Base-by-base conservation (phyloP, 2,329 filamentous ascomycete genomes). In the Xylariaceae sp. region DNA sequence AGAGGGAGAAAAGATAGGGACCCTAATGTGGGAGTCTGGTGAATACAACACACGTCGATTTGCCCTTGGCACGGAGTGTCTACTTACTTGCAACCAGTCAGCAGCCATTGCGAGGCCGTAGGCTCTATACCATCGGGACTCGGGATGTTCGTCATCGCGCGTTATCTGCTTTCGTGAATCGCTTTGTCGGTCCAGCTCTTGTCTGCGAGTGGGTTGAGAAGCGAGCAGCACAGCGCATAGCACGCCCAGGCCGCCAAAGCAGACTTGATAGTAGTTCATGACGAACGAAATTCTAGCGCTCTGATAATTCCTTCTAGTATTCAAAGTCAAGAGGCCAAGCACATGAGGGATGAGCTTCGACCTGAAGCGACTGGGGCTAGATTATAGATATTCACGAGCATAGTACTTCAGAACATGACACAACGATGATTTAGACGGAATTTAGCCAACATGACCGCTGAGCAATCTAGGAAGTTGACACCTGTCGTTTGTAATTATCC, bases 11-110 rank as follows among this genome's bases (percentile, higher is more conserved):
- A 5, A 70, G 58, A 47, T 69, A 65, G 8, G 68, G 68, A 4
- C 67, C 67, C 69, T 71, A 44, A 28, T 26, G 11, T 16, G 31
- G 19, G 37, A 14, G 6, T 17, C 14, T 2, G 21, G 48, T 53
- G 7, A 49, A 29, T 45, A 41, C 14, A 12, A 26, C 2, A 33
- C 33, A n/a, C n/a, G 3, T 36, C 40, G 12, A 41, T 39, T 12
- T 36, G 16, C 17, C 11, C 23, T 7, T n/a, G 5, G 29, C 12
- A 23, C 23, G 6, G 11, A 17, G 33, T 23, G 17, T 11, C 19
- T 29, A 33, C 62, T 56, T 65, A 72, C 76, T 67, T 80, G 77
- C 3, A 80, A 66, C 77, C 78, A 80, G 61, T 79, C 78, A 16
- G 78, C 76, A 28, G 74, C 75, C 61, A 76, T 74, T 8, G 75